phyloP scores from a whole-genome alignment of 139 green algal genomes.

The Raphidocelis subcapitata region DNA sequence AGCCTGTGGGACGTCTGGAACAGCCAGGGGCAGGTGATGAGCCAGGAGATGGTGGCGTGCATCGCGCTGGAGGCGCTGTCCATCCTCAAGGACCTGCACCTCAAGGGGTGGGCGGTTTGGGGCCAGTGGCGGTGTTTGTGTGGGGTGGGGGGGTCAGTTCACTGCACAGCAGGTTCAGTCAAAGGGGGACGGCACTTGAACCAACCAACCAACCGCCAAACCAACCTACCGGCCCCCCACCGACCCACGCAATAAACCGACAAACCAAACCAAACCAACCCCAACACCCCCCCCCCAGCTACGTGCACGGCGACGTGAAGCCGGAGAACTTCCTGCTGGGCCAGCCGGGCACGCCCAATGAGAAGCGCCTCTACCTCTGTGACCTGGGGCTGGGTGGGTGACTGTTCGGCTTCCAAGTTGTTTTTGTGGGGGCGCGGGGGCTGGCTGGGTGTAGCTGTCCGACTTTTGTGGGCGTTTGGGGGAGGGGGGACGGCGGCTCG shows the following conservation, averaged over 20 bases:
- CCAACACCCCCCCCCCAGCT: slow-evolving; percentile 57
- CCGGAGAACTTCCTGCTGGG: slow-evolving; percentile 99
- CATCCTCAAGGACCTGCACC: slow-evolving; percentile 97
- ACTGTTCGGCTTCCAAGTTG: no score
- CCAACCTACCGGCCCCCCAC: no score
- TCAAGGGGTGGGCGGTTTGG: slow-evolving; percentile 74
- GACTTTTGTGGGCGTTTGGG: no score
- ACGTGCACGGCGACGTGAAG: slow-evolving; percentile 99
- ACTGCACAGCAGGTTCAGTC: background rate
- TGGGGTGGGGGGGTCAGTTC: background rate
- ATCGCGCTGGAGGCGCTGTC: slow-evolving; percentile 96
- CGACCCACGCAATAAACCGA: no score
- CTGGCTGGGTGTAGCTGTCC: no score
- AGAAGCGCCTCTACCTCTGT: slow-evolving; percentile 97
- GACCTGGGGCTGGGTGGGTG: slow-evolving; percentile 90
- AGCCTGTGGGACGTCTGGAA: slow-evolving; percentile 99
- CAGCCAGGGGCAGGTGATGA: slow-evolving; percentile 89
- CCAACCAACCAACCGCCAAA: no score
- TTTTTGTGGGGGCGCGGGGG: no score
- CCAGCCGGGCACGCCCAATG: slow-evolving; percentile 70
- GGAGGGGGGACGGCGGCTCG: no score
- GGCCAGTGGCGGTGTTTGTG: background rate
- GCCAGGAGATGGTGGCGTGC: slow-evolving; percentile 98
- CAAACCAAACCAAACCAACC: background rate
- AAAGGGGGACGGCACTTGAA: background rate